Evolutionary conservation across 768 basidiomycete genomes (phyloP), one percentile per base, ranked within the genome.

Genomic region (Mrakia frigida): DNA sequence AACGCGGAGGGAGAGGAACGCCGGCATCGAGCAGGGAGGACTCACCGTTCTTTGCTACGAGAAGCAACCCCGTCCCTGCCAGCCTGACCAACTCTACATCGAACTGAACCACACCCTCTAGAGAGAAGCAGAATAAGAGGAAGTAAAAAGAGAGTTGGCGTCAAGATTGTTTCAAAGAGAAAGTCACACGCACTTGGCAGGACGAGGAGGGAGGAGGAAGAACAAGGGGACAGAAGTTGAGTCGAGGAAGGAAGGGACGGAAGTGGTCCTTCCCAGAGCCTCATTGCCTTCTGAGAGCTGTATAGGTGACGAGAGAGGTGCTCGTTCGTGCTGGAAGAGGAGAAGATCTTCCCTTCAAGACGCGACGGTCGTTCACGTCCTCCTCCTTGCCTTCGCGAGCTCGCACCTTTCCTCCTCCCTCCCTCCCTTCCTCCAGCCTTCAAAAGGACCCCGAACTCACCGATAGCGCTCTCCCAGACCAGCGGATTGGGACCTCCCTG

Each of bases 11-110:
- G 39, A 21, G 67, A 31, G 37, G 13, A 25, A 37, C 23, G 35
- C 9, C 21, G 33, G 37, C 59, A 28, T 43, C n/a, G 52, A 13
- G 3, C 4, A 33, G 73, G 28, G 21, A 2, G 41, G 21, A 69
- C 76, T 39, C 6, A 76, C 72, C 73, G 25, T 78, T 74, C 73
- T 78, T 78, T 3, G 73, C 77, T 5, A 78, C 77, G 23, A 74
- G 37, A 3, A 78, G 46, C 4, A 78, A 39, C 39, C 77, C 77
- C 5, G 33, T 74, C 2, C 53, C 73, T 3, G 70, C 67, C 7
- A 78, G 67, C 23, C 77, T 46, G 37, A 78, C 31, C 31, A 78
- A 73, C 73, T 78, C 77, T 35, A 78, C 69, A 31, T 78, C 77
- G 60, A 78, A 78, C 77, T 74, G 73, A 10, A 78, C 65, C 18